Conservation (phyloP, 305 asterid genomes). For the Caryopteris hybrid region DNA sequence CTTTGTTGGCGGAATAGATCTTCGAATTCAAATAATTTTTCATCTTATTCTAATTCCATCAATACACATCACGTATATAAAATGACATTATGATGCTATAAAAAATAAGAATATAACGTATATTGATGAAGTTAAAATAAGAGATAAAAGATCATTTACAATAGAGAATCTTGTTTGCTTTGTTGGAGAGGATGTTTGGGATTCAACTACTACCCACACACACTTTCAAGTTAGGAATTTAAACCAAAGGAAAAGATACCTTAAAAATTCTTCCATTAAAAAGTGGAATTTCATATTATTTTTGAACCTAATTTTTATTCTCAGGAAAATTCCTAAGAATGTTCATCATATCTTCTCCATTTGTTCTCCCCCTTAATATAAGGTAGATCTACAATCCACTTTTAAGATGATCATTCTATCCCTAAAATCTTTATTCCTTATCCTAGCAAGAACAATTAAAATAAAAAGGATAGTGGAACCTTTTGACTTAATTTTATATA, state of each 20-base stretch:
- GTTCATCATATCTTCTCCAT: conserved; percentile 19
- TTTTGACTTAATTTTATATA: conserved; percentile 15
- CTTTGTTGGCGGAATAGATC: no score
- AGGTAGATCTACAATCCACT: not conserved
- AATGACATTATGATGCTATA: no score
- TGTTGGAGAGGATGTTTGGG: no score
- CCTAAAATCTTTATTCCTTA: not conserved
- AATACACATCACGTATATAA: no score
- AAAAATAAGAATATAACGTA: no score
- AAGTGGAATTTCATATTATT: not conserved
- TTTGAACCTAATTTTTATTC: conserved; percentile 11
- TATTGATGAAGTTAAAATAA: no score
- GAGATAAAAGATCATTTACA: no score
- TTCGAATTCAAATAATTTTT: no score
- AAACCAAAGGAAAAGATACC: not conserved
- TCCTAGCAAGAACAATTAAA: not conserved
- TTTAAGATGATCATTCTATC: conserved; percentile 14
- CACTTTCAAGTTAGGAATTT: not conserved
- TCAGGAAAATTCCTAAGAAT: conserved; percentile 1
- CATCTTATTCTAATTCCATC: no score
- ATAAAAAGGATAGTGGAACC: conserved; percentile 22
- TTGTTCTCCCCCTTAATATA: not conserved
- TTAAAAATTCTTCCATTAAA: not conserved
- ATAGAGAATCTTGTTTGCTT: no score
- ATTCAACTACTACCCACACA: no score